Evolutionary conservation across 2,329 filamentous ascomycete genomes (phyloP).

Genomic region (Fusarium mundagurra): DNA sequence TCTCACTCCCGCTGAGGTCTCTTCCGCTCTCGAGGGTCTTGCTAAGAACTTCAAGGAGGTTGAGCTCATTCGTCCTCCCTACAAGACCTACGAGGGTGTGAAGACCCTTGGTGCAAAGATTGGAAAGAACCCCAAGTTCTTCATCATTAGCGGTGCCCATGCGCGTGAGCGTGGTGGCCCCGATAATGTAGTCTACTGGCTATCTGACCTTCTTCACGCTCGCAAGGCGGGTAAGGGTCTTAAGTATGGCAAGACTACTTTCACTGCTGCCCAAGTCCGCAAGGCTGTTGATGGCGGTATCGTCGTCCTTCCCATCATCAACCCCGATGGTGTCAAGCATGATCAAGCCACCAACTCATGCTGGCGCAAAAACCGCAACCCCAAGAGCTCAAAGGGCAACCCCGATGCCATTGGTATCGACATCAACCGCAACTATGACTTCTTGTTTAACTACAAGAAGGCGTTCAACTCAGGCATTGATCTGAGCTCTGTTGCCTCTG

Average conservation of each 20-base stretch:
- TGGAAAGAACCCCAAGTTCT: slow-evolving; percentile 59
- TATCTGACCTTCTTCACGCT: slow-evolving; percentile 65
- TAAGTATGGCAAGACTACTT: slow-evolving; percentile 61
- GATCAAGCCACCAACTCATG: slow-evolving; percentile 61
- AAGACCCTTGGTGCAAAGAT: slow-evolving; percentile 54
- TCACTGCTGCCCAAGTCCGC: slow-evolving; percentile 62
- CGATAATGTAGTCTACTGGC: slow-evolving; percentile 66
- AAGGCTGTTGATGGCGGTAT: slow-evolving; percentile 62
- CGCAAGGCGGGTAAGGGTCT: slow-evolving; percentile 59
- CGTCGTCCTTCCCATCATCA: slow-evolving; percentile 62
- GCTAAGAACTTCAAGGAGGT: slow-evolving; percentile 51
- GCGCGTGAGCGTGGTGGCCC: slow-evolving; percentile 67
- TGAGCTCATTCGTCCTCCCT: slow-evolving; percentile 53
- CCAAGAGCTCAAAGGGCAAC: slow-evolving; percentile 47
- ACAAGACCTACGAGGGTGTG: slow-evolving; percentile 56
- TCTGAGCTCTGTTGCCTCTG: slow-evolving; percentile 49
- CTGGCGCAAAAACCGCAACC: slow-evolving; percentile 68
- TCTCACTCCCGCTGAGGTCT: slow-evolving; percentile 57
- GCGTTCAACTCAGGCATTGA: slow-evolving; percentile 54
- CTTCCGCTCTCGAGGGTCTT: slow-evolving; percentile 55
- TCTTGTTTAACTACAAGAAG: slow-evolving; percentile 63
- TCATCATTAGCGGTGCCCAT: slow-evolving; percentile 64
- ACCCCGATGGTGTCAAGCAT: slow-evolving; percentile 63
- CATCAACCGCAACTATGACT: slow-evolving; percentile 67
- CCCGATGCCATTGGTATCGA: slow-evolving; percentile 57